Conservation (phyloP, 2,329 filamentous ascomycete genomes). For the Chrysoporthe cubensis region DNA sequence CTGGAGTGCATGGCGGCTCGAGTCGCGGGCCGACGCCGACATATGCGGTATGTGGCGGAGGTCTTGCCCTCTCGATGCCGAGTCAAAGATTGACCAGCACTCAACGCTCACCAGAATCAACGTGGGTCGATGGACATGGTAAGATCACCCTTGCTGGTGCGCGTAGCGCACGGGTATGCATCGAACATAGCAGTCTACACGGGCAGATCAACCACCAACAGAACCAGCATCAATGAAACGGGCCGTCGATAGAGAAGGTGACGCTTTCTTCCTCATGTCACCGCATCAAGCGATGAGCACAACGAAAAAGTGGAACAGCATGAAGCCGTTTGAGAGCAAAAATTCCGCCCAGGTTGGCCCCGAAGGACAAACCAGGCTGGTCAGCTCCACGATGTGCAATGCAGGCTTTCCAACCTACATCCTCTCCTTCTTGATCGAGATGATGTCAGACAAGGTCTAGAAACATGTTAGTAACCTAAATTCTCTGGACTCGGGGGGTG, state of each 20-base stretch:
- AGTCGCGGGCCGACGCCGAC: no score
- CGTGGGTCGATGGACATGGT: no score
- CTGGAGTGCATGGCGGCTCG: no score
- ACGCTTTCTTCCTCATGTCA: constrained; percentile 22
- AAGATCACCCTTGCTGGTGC: background rate
- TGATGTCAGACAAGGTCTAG: background rate
- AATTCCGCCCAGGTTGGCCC: constrained; percentile 13
- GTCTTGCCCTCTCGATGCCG: no score
- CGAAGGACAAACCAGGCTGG: constrained; percentile 18
- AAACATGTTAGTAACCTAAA: background rate
- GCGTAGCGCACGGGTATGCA: background rate
- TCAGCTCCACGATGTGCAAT: constrained; percentile 22
- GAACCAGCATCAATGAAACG: no score
- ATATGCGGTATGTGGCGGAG: no score
- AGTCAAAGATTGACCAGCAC: no score
- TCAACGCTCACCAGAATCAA: no score
- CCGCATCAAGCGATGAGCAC: constrained; percentile 14
- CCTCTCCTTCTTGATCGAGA: constrained; percentile 15
- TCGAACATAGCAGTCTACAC: background rate
- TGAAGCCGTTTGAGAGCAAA: constrained; percentile 8
- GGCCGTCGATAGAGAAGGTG: no score
- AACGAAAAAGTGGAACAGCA: constrained; percentile 13
- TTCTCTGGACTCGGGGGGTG: background rate
- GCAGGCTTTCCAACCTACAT: constrained; percentile 23
- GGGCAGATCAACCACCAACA: background rate